Conservation (phyloP, 352 stramenopile genomes). For the Phytophthora vignae region DNA sequence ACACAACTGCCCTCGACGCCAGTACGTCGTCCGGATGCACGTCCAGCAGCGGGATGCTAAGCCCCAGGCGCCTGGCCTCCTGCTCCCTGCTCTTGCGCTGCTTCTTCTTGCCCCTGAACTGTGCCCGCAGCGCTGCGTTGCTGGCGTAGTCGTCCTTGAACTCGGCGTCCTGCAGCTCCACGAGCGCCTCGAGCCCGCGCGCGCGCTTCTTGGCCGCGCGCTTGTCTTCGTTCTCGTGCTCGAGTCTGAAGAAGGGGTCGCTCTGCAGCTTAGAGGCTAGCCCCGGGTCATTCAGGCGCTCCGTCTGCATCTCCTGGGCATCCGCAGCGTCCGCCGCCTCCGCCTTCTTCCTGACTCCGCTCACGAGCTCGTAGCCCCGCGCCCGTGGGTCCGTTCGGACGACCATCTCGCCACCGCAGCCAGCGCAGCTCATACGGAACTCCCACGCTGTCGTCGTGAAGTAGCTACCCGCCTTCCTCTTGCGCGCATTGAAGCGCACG, state of each 20-base stretch:
- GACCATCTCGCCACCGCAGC: slow-evolving; percentile 88
- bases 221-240: slow-evolving; percentile 84
- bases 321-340: slow-evolving; percentile 43
- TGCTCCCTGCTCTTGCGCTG: slow-evolving; percentile 47
- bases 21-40: slow-evolving; percentile 64
- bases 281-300: slow-evolving; percentile 66
- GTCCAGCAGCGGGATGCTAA: slow-evolving; percentile 71
- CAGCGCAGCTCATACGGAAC: slow-evolving; percentile 95
- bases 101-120: slow-evolving; percentile 72
- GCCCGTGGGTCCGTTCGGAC: slow-evolving; percentile 97
- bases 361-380: slow-evolving; percentile 87
- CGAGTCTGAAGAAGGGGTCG: slow-evolving; percentile 81
- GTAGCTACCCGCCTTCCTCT: slow-evolving; percentile 90
- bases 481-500: slow-evolving; percentile 98
- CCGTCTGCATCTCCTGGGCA: slow-evolving; percentile 46
- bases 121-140: slow-evolving; percentile 62
- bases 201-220: slow-evolving; percentile 51
- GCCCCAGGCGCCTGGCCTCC: slow-evolving; percentile 50
- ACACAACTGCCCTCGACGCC: slow-evolving; percentile 64
- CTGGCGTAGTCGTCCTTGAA: slow-evolving; percentile 77
- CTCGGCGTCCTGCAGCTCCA: slow-evolving; percentile 64
- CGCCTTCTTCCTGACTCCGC: slow-evolving; percentile 91
- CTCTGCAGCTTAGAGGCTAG: slow-evolving; percentile 47
- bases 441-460: slow-evolving; percentile 95
- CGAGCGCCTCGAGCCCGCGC: slow-evolving; percentile 58